Evolutionary conservation across 2,329 filamentous ascomycete genomes (phyloP), one percentile per base, ranked within the genome.

Genomic region (Diaporthe destruens): DNA sequence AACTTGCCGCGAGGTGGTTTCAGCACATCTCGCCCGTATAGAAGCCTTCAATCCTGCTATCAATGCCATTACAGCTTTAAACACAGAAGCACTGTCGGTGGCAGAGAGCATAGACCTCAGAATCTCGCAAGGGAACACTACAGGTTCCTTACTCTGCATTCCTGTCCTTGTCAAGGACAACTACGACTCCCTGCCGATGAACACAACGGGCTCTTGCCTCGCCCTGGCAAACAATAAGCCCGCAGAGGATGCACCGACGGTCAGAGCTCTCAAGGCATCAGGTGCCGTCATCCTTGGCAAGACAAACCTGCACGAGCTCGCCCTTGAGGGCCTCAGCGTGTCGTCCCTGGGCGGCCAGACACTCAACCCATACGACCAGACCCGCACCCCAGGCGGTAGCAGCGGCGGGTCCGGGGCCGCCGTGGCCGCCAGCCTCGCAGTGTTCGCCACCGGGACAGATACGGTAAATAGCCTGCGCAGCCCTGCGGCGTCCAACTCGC

Each of bases 81-180:
- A 89, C 71, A 83, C 86, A 0, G 74, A 80, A 16, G 80, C 80
- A 0, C 78, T 83, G 12, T 69, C 72, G 4, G 80, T 82, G 8
- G 90, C 90, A 6, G 85, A 88, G 70, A 77, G 80, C 0, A 78
- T 89, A 34, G 89, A 92, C 76, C 74, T 76, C 14, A 77, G 78
- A 16, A 79, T 90, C 9, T 79, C 82, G 3, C 77, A 82, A 2
- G 85, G 85, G 3, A 88, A 90, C 77, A 81, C 82, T 32, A 85
- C 85, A 0, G 86, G 85, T 0, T 77, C 84, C 0, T 81, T 92
- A 1, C 89, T 92, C 78, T 90, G 90, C 77, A 83, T 92, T 23
- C 90, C 90, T 0, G 79, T 91, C 16, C 77, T 92, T 6, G 80
- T 92, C 7, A 92, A 92, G 78, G 90, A 92, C 80, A 92, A 91